phyloP scores from a whole-genome alignment of 2,329 filamentous ascomycete genomes.

The Dothideomycetes sp. region DNA sequence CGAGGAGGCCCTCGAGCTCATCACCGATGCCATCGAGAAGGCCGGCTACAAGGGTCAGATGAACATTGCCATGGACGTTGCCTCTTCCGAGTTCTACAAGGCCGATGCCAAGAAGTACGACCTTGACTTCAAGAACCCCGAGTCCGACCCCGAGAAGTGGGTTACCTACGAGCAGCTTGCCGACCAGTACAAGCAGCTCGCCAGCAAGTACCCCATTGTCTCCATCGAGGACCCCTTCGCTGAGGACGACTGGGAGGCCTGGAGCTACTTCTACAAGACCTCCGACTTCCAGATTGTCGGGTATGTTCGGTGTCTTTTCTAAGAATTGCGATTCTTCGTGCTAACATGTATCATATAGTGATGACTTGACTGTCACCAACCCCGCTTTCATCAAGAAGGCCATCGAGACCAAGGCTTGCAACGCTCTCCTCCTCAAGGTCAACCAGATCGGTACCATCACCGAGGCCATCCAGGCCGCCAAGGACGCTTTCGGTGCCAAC shows the following conservation, averaged over 20 bases:
- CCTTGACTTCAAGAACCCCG: conserved; percentile 99
- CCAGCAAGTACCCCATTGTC: conserved; percentile 96
- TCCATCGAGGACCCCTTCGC: conserved; percentile 98
- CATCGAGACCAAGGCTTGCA: conserved; percentile 97
- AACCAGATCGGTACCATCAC: conserved; percentile 99
- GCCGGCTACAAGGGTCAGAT: conserved; percentile 93
- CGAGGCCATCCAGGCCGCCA: conserved; percentile 97
- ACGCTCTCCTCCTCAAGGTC: conserved; percentile 96
- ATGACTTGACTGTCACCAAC: conserved; percentile 99
- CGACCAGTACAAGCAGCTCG: conserved; percentile 76
- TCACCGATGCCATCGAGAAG: conserved; percentile 86
- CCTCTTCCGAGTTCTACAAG: conserved; percentile 99
- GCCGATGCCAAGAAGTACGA: conserved; percentile 96
- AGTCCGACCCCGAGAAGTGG: conserved; percentile 94
- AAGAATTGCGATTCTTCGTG: conserved; percentile 3
- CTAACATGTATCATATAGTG: conserved; percentile 38
- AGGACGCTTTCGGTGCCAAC: conserved; percentile 89
- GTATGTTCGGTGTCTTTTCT: conserved; percentile 27
- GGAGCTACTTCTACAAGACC: conserved; percentile 99
- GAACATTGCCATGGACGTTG: conserved; percentile 98
- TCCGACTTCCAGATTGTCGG: conserved; percentile 96
- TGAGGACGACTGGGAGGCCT: conserved; percentile 99
- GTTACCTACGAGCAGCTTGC: conserved; percentile 97
- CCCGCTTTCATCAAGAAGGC: conserved; percentile 98
- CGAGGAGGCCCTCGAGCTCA: conserved; percentile 93